A percentile compares a stretch with the other conserved stretches of the same genome.
Conservation (phyloP, 192 early-diverging fungal species). For the Coemansia sp. region DNA sequence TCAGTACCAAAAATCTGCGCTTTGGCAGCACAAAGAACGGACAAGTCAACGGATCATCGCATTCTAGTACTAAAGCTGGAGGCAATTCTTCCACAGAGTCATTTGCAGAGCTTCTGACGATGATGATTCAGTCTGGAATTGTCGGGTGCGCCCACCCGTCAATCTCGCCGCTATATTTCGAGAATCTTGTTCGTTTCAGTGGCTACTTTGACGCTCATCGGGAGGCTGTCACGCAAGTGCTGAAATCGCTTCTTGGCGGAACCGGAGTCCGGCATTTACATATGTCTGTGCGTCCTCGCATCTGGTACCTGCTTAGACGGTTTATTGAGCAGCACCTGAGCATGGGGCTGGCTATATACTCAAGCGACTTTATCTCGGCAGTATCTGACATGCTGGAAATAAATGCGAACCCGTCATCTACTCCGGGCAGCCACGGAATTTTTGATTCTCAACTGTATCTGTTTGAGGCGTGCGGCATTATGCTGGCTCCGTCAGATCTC, state of each 20-base stretch:
- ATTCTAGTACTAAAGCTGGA: neutral
- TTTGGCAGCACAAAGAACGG: slow-evolving; percentile 32
- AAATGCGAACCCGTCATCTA: slow-evolving; percentile 56
- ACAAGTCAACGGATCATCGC: slow-evolving; percentile 21
- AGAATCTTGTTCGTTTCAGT: slow-evolving; percentile 50
- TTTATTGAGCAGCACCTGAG: slow-evolving; percentile 71
- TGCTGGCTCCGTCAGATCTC: slow-evolving; percentile 79
- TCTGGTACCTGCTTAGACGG: slow-evolving; percentile 85
- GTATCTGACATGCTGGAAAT: slow-evolving; percentile 69
- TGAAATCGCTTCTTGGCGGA: slow-evolving; percentile 44
- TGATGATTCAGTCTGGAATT: slow-evolving; percentile 54
- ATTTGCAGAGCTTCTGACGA: slow-evolving; percentile 39
- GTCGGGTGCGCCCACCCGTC: slow-evolving; percentile 33
- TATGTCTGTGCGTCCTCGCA: slow-evolving; percentile 68
- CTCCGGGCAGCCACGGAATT: slow-evolving; percentile 45
- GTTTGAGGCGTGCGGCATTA: slow-evolving; percentile 89
- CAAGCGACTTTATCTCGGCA: slow-evolving; percentile 52
- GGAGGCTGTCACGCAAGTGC: slow-evolving; percentile 32
- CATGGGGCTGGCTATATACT: slow-evolving; percentile 33
- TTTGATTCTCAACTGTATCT: slow-evolving; percentile 84
- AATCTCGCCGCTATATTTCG: slow-evolving; percentile 42
- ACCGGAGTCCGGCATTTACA: slow-evolving; percentile 75
- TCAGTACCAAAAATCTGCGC: slow-evolving; percentile 47
- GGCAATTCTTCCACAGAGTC: slow-evolving; percentile 20
- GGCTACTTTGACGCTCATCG: slow-evolving; percentile 49